phyloP scores from a whole-genome alignment of 805 yeast genomes.

The Candida xyloterini region DNA sequence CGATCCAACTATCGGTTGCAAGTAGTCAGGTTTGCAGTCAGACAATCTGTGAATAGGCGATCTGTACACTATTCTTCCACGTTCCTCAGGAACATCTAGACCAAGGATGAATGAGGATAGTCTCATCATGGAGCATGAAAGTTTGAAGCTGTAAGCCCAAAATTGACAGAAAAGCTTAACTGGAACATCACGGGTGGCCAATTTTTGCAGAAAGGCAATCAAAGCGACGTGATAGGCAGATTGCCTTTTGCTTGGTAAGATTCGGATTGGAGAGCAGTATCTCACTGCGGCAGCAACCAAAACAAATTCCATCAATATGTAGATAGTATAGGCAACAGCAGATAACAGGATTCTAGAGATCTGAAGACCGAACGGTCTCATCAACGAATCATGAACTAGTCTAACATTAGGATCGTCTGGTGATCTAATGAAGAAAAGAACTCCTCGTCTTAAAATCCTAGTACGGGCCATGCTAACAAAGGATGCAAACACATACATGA shows the following conservation, averaged over 20 bases:
- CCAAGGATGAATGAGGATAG: slow-evolving; percentile 80
- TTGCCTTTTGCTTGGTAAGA: slow-evolving; percentile 24
- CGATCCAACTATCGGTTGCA: slow-evolving; percentile 49
- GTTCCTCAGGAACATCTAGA: slow-evolving; percentile 57
- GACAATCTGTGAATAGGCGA: slow-evolving; percentile 41
- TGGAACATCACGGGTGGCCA: background rate
- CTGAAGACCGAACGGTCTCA: slow-evolving; percentile 71
- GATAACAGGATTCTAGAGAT: slow-evolving; percentile 69
- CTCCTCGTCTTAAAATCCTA: slow-evolving; percentile 79
- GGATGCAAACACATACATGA: slow-evolving; percentile 84
- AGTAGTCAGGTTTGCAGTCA: slow-evolving; percentile 40
- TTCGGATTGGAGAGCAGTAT: slow-evolving; percentile 32
- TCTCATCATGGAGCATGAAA: slow-evolving; percentile 56
- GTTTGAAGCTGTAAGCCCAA: slow-evolving; percentile 61
- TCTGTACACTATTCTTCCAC: slow-evolving; percentile 66
- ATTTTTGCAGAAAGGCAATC: background rate
- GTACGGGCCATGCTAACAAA: slow-evolving; percentile 82
- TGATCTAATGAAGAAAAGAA: slow-evolving; percentile 83
- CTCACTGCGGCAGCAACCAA: slow-evolving; percentile 50
- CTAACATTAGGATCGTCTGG: slow-evolving; percentile 93
- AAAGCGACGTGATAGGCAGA: background rate
- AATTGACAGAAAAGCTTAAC: slow-evolving; percentile 10
- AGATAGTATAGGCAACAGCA: slow-evolving; percentile 67
- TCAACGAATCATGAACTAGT: slow-evolving; percentile 81
- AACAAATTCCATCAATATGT: slow-evolving; percentile 77